Percentiles rank a stretch among this genome's conserved stretches.
phyloP scores from a whole-genome alignment of 1,284 basidiomycete genomes.

The Rhodotorula sp. region DNA sequence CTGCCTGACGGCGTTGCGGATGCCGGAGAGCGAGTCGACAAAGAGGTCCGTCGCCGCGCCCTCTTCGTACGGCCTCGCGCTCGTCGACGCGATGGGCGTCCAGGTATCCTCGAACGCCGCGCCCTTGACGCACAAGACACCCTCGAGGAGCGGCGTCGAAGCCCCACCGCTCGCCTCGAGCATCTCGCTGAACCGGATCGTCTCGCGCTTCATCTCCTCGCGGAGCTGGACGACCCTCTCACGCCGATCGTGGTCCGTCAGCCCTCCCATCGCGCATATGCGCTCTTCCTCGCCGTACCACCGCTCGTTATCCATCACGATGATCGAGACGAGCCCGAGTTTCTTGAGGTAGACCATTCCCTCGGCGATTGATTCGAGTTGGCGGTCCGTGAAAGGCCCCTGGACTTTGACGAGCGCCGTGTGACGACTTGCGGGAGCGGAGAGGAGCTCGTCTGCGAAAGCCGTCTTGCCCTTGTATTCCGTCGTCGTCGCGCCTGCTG shows the following conservation, averaged over 20 bases:
- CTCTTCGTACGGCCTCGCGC: constrained; percentile 20
- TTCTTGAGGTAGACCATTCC: constrained; percentile 95
- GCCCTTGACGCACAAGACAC: constrained; percentile 72
- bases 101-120: constrained; percentile 62
- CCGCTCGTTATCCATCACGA: constrained; percentile 87
- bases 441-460: constrained; percentile 74
- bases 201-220: constrained; percentile 71
- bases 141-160: constrained; percentile 81
- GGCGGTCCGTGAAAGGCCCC: constrained; percentile 92
- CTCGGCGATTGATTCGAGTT: constrained; percentile 87
- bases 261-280: constrained; percentile 50
- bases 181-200: constrained; percentile 63
- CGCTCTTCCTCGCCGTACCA: constrained; percentile 60
- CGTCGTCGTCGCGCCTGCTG: constrained; percentile 42
- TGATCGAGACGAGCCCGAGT: constrained; percentile 89
- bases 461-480: constrained; percentile 51
- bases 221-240: constrained; percentile 49
- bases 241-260: constrained; percentile 53
- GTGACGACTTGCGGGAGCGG: constrained; percentile 71
- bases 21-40: constrained; percentile 51
- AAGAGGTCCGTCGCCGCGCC: constrained; percentile 33
- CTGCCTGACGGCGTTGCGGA: constrained; percentile 81
- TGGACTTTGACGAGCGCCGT: constrained; percentile 96
- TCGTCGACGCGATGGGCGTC: constrained; percentile 36
- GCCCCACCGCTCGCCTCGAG: constrained; percentile 81